Evolutionary conservation across 371 early-diverging fungal genomes (phyloP).

Genomic region (Rhizopus delemar): DNA sequence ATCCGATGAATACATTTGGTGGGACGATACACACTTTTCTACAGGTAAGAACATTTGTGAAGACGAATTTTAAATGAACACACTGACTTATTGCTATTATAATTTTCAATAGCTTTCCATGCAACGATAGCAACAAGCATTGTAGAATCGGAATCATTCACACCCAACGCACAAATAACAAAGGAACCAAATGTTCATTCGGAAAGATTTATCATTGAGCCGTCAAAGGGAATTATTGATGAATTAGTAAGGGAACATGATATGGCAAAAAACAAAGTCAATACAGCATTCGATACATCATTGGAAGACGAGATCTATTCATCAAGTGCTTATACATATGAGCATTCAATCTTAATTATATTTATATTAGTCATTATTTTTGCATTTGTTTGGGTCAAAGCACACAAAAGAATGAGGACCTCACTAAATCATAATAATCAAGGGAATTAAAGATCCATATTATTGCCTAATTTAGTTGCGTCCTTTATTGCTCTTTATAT

Average conservation of each 20-base stretch:
- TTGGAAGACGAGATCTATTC: constrained; percentile 23
- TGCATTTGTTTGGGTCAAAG: background rate
- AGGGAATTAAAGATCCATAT: background rate
- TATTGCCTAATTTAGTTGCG: background rate
- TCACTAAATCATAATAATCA: background rate
- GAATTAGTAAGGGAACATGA: constrained; percentile 22
- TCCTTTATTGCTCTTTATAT: constrained; percentile 3
- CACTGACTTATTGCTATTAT: too few species aligned
- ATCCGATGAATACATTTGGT: constrained; percentile 40
- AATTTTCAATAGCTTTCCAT: constrained; percentile 28
- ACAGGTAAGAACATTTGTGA: constrained; percentile 27
- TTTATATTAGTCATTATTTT: background rate
- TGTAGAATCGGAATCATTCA: constrained; percentile 36
- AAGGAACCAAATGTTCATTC: constrained; percentile 26
- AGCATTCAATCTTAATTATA: background rate
- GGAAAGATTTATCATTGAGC: constrained; percentile 21
- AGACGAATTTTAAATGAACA: too few species aligned
- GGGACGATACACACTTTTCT: constrained; percentile 49
- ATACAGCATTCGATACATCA: constrained; percentile 9
- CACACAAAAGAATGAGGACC: background rate
- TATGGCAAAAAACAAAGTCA: constrained; percentile 5
- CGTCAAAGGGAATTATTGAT: constrained; percentile 32
- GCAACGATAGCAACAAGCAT: constrained; percentile 39
- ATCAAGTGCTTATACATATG: background rate
- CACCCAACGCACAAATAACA: constrained; percentile 14